These are phyloP conservation scores for Colletotrichum spaethianum DNA, from an alignment of 2,329 filamentous ascomycete species.

Conservation along the genomic window DNA sequence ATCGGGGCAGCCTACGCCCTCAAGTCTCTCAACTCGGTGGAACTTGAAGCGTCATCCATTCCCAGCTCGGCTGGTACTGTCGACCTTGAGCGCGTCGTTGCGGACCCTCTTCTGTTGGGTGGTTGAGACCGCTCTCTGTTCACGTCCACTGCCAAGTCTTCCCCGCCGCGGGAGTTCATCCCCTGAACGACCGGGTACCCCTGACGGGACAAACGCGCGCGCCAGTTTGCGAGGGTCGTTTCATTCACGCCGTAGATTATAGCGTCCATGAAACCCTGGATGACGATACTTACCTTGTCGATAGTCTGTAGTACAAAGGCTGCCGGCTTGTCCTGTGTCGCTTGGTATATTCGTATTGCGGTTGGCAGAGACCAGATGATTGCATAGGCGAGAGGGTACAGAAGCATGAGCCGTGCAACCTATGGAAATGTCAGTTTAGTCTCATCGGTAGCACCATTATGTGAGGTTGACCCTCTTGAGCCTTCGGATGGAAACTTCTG, in stretches of 20 bases:
- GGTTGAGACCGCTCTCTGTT: neutral
- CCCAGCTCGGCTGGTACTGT: neutral
- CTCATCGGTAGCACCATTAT: constrained; percentile 8
- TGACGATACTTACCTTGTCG: constrained; percentile 57
- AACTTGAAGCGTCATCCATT: neutral
- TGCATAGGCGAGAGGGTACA: constrained; percentile 58
- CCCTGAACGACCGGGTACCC: neutral
- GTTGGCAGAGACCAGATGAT: constrained; percentile 59
- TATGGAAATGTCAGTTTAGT: constrained; percentile 29
- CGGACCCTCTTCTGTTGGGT: neutral
- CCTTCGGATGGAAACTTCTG: constrained; percentile 35
- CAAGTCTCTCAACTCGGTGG: constrained; percentile 16
- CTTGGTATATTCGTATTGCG: constrained; percentile 56
- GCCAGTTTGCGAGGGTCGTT: constrained; percentile 30
- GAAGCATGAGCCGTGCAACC: constrained; percentile 58
- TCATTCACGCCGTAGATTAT: constrained; percentile 54
- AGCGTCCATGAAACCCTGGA: constrained; percentile 58
- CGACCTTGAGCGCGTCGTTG: neutral
- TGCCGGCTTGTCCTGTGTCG: constrained; percentile 49
- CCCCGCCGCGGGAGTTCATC: neutral
- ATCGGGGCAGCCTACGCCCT: constrained; percentile 4
- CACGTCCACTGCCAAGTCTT: neutral
- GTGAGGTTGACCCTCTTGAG: constrained; percentile 42
- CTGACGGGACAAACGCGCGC: constrained; percentile 1
- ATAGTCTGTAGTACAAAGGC: constrained; percentile 54